These are phyloP conservation scores for Angomonas deanei DNA, from an alignment of 208 protist genomes.

Conservation along the genomic window DNA sequence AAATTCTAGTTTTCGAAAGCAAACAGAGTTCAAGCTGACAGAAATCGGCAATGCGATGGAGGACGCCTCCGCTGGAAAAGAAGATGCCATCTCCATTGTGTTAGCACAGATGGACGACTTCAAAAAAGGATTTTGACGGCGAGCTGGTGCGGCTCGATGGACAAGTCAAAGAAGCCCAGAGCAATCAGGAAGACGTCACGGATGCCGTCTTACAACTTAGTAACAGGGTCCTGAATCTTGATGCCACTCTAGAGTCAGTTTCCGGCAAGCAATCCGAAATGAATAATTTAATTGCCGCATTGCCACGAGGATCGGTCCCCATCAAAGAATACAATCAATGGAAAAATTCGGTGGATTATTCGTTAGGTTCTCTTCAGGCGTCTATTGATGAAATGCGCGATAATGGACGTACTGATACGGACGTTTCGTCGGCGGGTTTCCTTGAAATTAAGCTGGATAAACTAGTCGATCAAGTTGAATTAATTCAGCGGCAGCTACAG, in stretches of 20 bases:
- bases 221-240: not conserved
- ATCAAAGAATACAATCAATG: not conserved
- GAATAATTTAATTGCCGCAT: slow-evolving; percentile 1
- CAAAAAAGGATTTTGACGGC: not conserved
- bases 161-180: too few relatives aligned
- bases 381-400: slow-evolving; percentile 1
- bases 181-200: not conserved
- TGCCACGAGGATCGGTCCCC: not conserved
- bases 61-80: not conserved
- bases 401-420: not conserved
- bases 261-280: not conserved
- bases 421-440: too few relatives aligned
- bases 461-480: too few relatives aligned
- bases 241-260: not conserved
- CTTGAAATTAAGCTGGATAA: too few relatives aligned
- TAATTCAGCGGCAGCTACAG: too few relatives aligned
- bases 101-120: not conserved
- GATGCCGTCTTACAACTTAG: not conserved
- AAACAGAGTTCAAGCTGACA: not conserved
- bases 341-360: not conserved
- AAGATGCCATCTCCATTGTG: not conserved
- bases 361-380: not conserved
- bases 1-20: not conserved
- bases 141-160: not conserved
- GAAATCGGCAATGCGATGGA: not conserved